phyloP scores from a whole-genome alignment of 495 filamentous ascomycete species.

The Penicillium parvum region DNA sequence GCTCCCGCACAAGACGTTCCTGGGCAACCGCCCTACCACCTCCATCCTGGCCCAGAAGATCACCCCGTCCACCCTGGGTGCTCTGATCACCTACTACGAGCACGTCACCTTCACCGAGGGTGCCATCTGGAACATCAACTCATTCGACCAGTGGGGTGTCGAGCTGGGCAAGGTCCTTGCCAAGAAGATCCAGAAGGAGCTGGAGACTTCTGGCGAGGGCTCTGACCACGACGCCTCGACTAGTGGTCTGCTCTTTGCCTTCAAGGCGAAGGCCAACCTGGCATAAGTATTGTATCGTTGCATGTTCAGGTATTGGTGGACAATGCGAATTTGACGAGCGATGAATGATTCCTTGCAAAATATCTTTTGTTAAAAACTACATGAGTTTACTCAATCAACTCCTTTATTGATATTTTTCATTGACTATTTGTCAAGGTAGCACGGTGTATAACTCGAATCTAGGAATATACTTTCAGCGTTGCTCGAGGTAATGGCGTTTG shows the following conservation, averaged over 20 bases:
- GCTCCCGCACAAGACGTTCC: conserved; percentile 97
- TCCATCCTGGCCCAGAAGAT: conserved; percentile 92
- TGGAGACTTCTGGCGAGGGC: conserved; percentile 68
- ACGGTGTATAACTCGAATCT: no score
- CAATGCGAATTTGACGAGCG: conserved; percentile 24
- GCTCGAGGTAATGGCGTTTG: no score
- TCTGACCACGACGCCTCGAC: conserved; percentile 79
- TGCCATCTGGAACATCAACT: conserved; percentile 98
- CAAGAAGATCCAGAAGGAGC: conserved; percentile 78
- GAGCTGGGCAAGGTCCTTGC: conserved; percentile 95
- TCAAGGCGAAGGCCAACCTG: conserved; percentile 64
- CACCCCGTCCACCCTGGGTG: conserved; percentile 87
- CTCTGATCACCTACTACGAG: conserved; percentile 97
- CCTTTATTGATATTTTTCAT: no score
- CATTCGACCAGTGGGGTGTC: conserved; percentile 98
- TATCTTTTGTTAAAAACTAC: background rate
- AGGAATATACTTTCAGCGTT: no score
- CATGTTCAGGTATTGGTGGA: conserved; percentile 10
- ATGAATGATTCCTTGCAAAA: conserved; percentile 22
- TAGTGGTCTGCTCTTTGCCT: conserved; percentile 80
- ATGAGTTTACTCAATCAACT: no score
- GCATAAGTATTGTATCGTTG: conserved; percentile 23
- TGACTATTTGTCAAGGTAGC: no score
- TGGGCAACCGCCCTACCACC: conserved; percentile 94
- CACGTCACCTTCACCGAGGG: conserved; percentile 97